These are phyloP conservation scores for Globisporangium spiculum DNA, from an alignment of 352 stramenopile species.

Conservation along the genomic window DNA sequence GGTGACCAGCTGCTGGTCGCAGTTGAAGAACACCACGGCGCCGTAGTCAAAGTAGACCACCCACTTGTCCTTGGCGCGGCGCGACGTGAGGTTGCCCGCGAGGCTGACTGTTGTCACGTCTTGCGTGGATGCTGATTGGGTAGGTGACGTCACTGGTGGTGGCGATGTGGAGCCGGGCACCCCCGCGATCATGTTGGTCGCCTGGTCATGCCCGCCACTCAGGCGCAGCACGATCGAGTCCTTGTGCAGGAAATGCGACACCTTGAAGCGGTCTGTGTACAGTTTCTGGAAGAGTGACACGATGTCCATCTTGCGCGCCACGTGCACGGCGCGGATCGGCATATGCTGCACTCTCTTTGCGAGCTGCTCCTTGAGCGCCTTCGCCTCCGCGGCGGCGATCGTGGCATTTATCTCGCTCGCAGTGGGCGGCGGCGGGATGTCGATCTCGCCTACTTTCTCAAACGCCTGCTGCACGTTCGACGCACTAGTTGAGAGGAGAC, in stretches of 20 bases:
- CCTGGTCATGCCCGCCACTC: constrained; percentile 34
- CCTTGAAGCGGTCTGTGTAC: constrained; percentile 83
- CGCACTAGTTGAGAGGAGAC: constrained; percentile 11
- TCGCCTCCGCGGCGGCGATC: constrained; percentile 57
- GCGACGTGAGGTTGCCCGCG: constrained; percentile 53
- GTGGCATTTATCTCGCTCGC: constrained; percentile 63
- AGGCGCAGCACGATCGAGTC: constrained; percentile 77
- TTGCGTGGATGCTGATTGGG: not conserved
- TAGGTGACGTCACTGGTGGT: constrained; percentile 17
- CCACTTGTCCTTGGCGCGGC: constrained; percentile 89
- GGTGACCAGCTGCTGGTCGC: constrained; percentile 67
- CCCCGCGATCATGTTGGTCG: constrained; percentile 36
- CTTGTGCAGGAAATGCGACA: constrained; percentile 77
- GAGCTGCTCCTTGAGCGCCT: constrained; percentile 39
- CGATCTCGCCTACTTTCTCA: constrained; percentile 26
- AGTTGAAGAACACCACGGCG: constrained; percentile 92
- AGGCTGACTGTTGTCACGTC: constrained; percentile 50
- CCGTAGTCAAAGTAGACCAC: constrained; percentile 93
- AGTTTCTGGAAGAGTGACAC: constrained; percentile 83
- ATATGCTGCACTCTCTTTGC: constrained; percentile 41
- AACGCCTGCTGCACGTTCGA: not conserved
- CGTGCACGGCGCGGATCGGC: constrained; percentile 78
- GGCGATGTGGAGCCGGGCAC: constrained; percentile 1
- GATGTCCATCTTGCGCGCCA: constrained; percentile 87
- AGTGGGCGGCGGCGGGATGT: constrained; percentile 52